Evolutionary conservation across 805 yeast genomes (phyloP), one percentile per base, ranked within the genome.

Genomic region (Teunomyces kruisii): DNA sequence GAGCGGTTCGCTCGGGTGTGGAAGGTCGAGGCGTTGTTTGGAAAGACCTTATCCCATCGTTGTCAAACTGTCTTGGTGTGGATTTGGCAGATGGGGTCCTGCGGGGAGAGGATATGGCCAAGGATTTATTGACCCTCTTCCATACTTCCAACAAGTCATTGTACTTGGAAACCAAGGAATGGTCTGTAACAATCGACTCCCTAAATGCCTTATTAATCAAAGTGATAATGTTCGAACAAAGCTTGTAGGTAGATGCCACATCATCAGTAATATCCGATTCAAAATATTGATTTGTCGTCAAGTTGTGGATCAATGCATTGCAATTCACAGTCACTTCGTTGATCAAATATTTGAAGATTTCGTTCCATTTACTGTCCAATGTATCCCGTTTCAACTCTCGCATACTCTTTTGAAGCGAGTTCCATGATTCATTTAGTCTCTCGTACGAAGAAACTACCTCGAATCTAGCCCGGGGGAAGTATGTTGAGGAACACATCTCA

Each of bases 361-460:
- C 73, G 49, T 68, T 63, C 88, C 88, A 84, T 55, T 80, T 72
- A 24, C 65, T 57, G 47, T 80, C 83, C 3, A 84, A 68, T 24
- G 76, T 51, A 33, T 77, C 79, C 3, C 46, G 48, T 52, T 76
- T 75, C 48, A 83, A 62, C 6, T 57, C 62, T 2, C 57, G 57
- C 10, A 80, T 49, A 41, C 76, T 78, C 9, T 54, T 53, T 8
- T 67, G 64, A 39, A 83, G 59, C 44, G 65, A 61, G 14, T 67
- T 58, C 63, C 77, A 74, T 47, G 72, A 70, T 9, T 62, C 62
- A 13, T 30, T n/a, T 7, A 50, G 13, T 15, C 22, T 35, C 7
- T 50, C 48, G 30, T 35, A 48, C 4, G 43, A 42, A 8, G 27
- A 14, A n/a, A 32, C 31, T 4, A 49, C 22, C 10, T 36, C 40